Evolutionary conservation across 2,329 filamentous ascomycete species (phyloP).

Genomic region (Teratosphaeria gauchensis): DNA sequence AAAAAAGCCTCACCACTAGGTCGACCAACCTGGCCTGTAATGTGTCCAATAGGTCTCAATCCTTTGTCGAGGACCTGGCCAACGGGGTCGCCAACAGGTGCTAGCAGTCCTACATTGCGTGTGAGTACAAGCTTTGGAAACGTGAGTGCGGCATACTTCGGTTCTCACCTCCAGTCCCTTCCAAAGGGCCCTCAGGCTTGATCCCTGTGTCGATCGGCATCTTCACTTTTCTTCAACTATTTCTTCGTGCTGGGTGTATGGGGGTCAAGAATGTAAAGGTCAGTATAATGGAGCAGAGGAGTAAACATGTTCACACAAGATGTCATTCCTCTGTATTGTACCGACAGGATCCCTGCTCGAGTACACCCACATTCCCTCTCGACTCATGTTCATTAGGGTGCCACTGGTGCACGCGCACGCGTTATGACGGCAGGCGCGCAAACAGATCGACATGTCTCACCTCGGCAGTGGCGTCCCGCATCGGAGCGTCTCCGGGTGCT

Average conservation of each 20-base stretch:
- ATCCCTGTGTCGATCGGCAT: not conserved
- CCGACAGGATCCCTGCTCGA: not conserved
- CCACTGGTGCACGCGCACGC: not conserved
- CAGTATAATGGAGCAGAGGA: not conserved
- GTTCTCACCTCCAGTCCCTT: not conserved
- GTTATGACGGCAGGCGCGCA: not conserved
- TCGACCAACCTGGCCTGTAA: constrained; percentile 20
- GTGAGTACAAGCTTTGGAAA: not conserved
- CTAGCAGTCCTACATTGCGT: constrained; percentile 16
- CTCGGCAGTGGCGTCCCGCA: not conserved
- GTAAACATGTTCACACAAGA: not conserved
- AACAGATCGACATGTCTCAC: not conserved
- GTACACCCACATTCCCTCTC: not conserved
- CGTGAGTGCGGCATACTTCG: not conserved
- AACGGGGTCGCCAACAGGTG: constrained; percentile 24
- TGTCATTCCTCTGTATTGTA: not conserved
- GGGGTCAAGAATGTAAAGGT: not conserved
- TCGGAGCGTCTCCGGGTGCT: not conserved
- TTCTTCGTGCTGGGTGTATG: not conserved
- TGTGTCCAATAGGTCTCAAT: constrained; percentile 20
- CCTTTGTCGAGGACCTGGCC: constrained; percentile 24
- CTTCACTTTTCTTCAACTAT: not conserved
- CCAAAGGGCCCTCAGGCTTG: not conserved
- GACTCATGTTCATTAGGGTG: not conserved
- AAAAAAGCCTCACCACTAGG: constrained; percentile 21